Conservation (phyloP, 1,284 basidiomycete species). For the Neonothopanus nambi region DNA sequence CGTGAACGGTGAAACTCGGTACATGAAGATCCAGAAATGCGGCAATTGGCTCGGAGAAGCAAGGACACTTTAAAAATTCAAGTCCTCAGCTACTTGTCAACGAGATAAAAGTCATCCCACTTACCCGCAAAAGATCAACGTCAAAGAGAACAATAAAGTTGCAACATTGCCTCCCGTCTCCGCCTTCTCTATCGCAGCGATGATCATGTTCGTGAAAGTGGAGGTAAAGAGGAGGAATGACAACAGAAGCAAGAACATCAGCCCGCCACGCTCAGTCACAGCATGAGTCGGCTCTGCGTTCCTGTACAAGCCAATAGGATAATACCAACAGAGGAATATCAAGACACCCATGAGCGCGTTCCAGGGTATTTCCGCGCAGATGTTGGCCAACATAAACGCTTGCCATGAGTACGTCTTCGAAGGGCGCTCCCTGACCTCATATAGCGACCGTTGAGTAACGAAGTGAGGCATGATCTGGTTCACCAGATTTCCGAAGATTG, state of each 20-base stretch:
- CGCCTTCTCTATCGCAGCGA: conserved; percentile 36
- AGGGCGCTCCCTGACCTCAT: conserved; percentile 73
- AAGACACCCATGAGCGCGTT: conserved; percentile 59
- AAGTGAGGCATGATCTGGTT: conserved; percentile 32
- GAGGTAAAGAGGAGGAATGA: conserved; percentile 16
- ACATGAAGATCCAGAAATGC: conserved; percentile 65
- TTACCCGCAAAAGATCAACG: conserved; percentile 41
- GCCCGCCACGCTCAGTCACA: conserved; percentile 36
- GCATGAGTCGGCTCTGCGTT: conserved; percentile 21
- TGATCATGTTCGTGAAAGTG: conserved; percentile 16
- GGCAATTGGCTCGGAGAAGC: conserved; percentile 54
- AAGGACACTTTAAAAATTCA: conserved; percentile 42
- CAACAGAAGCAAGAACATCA: conserved; percentile 13
- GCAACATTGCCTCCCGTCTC: conserved; percentile 36
- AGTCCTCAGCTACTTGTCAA: conserved; percentile 13
- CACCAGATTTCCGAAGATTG: conserved; percentile 27
- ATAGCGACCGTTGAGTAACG: conserved; percentile 44
- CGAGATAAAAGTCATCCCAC: conserved; percentile 25
- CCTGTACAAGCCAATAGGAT: conserved; percentile 62
- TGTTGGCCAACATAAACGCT: conserved; percentile 64
- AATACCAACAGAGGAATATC: conserved; percentile 71
- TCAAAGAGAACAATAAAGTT: conserved; percentile 30
- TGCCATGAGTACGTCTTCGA: conserved; percentile 84
- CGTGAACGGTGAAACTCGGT: conserved; percentile 75
- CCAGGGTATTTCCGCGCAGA: conserved; percentile 67